Evolutionary conservation across 768 basidiomycete species (phyloP).

Genomic region (Epithele typhae): DNA sequence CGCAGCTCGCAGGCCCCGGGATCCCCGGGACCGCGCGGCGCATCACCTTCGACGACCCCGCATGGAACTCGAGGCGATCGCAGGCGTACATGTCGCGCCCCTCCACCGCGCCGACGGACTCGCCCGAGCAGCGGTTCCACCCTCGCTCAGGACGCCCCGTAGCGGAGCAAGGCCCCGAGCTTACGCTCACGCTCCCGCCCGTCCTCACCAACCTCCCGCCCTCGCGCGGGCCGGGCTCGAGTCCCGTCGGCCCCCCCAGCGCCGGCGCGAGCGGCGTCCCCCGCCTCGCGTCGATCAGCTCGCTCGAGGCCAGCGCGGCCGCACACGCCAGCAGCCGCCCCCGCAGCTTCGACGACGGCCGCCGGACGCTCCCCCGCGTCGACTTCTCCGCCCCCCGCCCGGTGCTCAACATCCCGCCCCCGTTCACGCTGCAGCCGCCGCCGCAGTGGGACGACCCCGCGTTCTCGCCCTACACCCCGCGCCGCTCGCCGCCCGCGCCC

Average conservation of each 20-base stretch:
- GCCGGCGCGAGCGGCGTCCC: constrained; percentile 6
- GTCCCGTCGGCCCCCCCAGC: constrained; percentile 3
- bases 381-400: constrained; percentile 19
- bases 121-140: constrained; percentile 7
- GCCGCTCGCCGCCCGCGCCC: constrained; percentile 12
- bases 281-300: constrained; percentile 8
- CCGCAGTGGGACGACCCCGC: constrained; percentile 59
- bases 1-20: constrained; percentile 26
- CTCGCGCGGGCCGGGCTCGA: background rate
- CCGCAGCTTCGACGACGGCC: constrained; percentile 6
- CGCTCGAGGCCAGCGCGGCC: constrained; percentile 7
- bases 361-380: constrained; percentile 16
- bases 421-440: constrained; percentile 62
- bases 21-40: constrained; percentile 21
- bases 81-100: constrained; percentile 6
- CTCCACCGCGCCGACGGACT: constrained; percentile 10
- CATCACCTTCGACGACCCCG: constrained; percentile 1
- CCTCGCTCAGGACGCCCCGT: constrained; percentile 7
- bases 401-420: constrained; percentile 37
- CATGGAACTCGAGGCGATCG: constrained; percentile 5
- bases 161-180: constrained; percentile 10
- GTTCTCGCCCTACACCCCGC: constrained; percentile 28
- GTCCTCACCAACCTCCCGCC: constrained; percentile 12
- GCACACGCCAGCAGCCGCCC: background rate
- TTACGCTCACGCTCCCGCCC: constrained; percentile 9